A percentile compares a stretch with the other conserved stretches of the same genome.
Conservation (phyloP, 495 filamentous ascomycete species). For the Aspergillus panamensis region DNA sequence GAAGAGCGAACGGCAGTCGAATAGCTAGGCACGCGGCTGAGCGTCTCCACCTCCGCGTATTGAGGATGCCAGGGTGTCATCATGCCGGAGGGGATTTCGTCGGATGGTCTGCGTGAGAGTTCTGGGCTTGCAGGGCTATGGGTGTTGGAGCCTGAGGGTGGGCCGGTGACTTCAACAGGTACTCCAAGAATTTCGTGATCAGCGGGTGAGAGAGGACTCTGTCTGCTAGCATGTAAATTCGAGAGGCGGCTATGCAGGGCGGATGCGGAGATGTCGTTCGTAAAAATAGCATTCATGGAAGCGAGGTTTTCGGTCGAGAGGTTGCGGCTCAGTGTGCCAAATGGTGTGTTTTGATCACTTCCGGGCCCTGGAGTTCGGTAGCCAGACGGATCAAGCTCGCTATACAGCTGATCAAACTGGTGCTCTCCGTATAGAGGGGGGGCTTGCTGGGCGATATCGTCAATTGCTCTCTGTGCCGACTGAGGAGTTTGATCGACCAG, state of each 20-base stretch:
- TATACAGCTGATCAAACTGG: constrained; percentile 81
- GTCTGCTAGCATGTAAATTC: constrained; percentile 45
- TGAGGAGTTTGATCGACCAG: constrained; percentile 54
- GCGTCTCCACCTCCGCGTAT: constrained; percentile 55
- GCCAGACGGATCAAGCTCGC: constrained; percentile 70
- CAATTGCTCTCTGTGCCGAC: constrained; percentile 30
- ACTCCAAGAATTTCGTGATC: constrained; percentile 29
- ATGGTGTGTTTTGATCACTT: constrained; percentile 73
- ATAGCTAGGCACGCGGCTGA: constrained; percentile 79
- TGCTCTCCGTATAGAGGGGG: constrained; percentile 89
- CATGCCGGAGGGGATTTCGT: constrained; percentile 53
- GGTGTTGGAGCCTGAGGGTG: constrained; percentile 32
- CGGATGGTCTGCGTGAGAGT: constrained; percentile 57
- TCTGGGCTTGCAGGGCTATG: constrained; percentile 38
- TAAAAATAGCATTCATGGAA: constrained; percentile 56
- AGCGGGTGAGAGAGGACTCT: constrained; percentile 24
- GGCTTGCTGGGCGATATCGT: constrained; percentile 53
- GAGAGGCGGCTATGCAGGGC: constrained; percentile 62
- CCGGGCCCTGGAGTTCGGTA: constrained; percentile 69
- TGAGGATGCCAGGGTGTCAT: constrained; percentile 62
- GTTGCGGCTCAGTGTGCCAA: constrained; percentile 67
- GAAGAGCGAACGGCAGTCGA: constrained; percentile 66
- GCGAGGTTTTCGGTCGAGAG: constrained; percentile 77
- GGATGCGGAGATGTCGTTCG: constrained; percentile 47
- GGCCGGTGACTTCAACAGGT: constrained; percentile 31